Conservation (phyloP, 208 protist genomes). For the Leishmania guyanensis region DNA sequence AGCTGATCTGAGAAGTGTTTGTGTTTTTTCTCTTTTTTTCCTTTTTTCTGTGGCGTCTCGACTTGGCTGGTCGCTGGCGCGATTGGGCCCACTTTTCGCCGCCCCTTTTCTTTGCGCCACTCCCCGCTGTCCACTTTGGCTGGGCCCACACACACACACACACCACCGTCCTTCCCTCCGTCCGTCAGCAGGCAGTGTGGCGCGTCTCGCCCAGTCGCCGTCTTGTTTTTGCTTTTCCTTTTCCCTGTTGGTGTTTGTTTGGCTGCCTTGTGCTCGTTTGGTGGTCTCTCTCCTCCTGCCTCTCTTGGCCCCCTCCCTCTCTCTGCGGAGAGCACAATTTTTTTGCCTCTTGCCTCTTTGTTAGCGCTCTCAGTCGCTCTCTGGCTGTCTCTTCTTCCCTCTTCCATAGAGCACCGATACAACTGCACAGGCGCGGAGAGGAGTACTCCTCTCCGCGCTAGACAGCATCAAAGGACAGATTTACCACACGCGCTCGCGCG, state of each 20-base stretch:
- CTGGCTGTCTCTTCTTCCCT: background rate
- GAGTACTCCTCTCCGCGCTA: background rate
- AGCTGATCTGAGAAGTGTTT: background rate
- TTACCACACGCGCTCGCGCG: background rate
- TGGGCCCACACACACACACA: background rate
- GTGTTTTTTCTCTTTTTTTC: background rate
- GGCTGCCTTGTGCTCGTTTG: too few relatives aligned
- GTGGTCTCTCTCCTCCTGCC: background rate
- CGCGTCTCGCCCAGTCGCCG: too few relatives aligned
- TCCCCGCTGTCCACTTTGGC: background rate
- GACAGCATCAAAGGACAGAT: background rate
- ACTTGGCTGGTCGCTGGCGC: background rate
- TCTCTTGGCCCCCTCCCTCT: background rate
- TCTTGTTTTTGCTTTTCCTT: background rate
- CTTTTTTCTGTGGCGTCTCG: background rate
- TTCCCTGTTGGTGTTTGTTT: too few relatives aligned
- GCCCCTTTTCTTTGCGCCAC: background rate
- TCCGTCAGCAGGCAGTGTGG: too few relatives aligned
- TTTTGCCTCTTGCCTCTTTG: background rate
- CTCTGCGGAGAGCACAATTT: background rate
- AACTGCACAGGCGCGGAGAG: background rate
- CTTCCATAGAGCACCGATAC: background rate
- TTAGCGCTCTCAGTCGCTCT: background rate
- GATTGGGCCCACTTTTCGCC: background rate
- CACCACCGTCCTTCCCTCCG: background rate